These are phyloP conservation scores for Rhynchosporium agropyri DNA, from an alignment of 2,329 filamentous ascomycete genomes.

Conservation along the genomic window DNA sequence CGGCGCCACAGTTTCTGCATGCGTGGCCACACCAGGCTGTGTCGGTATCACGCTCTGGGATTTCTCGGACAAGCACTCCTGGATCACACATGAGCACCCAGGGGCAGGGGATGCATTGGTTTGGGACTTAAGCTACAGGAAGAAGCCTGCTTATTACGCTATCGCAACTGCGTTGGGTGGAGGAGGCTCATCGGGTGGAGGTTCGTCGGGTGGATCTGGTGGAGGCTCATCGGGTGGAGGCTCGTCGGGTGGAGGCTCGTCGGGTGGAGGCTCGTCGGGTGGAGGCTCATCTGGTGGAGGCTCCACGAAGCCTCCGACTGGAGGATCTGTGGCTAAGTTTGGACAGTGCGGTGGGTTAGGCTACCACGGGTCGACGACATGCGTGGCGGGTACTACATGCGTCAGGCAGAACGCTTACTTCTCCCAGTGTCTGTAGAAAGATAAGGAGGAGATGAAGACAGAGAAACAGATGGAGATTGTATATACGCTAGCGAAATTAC, in stretches of 20 bases:
- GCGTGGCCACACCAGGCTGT: conserved; percentile 32
- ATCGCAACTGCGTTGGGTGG: conserved; percentile 42
- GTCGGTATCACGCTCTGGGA: conserved; percentile 42
- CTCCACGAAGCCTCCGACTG: conserved; percentile 12
- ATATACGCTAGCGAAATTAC: not conserved
- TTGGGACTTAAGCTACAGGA: conserved; percentile 48
- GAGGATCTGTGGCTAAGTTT: conserved; percentile 28
- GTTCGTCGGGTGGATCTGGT: not conserved
- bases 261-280: not conserved
- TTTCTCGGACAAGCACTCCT: conserved; percentile 43
- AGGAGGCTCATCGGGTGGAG: not conserved
- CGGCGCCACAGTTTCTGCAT: conserved; percentile 38
- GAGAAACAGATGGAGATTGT: too few relatives aligned
- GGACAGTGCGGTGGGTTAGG: conserved; percentile 34
- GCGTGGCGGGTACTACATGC: conserved; percentile 32
- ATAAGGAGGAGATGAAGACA: not conserved
- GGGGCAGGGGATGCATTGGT: conserved; percentile 48
- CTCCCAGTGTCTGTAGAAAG: conserved; percentile 21
- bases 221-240: not conserved
- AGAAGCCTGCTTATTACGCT: conserved; percentile 49
- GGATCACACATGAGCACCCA: conserved; percentile 48
- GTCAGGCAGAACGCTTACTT: conserved; percentile 29
- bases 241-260: not conserved
- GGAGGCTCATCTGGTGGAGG: not conserved
- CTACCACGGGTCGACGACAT: conserved; percentile 29